Evolutionary conservation across 768 basidiomycete species (phyloP).

Genomic region (Pisolithus orientalis): DNA sequence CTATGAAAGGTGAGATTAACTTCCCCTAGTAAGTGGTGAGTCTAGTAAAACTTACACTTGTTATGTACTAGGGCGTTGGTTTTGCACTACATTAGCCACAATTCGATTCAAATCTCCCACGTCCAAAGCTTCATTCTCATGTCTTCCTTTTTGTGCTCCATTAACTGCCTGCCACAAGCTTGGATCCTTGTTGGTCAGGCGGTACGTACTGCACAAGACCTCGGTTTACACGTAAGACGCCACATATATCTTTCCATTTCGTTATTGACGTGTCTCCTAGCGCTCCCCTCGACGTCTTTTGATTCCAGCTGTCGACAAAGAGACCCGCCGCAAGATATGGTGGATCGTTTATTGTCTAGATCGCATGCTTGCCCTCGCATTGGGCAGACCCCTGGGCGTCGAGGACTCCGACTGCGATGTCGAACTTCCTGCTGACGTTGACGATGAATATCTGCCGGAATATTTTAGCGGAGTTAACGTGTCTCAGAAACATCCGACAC

Average conservation of each 20-base stretch:
- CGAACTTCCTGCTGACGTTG: conserved; percentile 75
- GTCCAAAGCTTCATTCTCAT: conserved; percentile 88
- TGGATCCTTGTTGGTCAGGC: conserved; percentile 92
- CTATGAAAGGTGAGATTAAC: conserved; percentile 66
- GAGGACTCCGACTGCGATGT: conserved; percentile 91
- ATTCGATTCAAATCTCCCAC: conserved; percentile 77
- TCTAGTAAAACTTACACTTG: not conserved
- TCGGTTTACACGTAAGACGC: conserved; percentile 79
- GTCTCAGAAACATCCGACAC: conserved; percentile 48
- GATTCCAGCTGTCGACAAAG: conserved; percentile 73
- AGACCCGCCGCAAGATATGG: conserved; percentile 88
- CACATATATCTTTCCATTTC: conserved; percentile 1
- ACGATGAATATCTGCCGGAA: conserved; percentile 70
- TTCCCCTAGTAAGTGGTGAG: not conserved
- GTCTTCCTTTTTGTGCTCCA: conserved; percentile 86
- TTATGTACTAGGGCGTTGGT: conserved; percentile 62
- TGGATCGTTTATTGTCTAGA: conserved; percentile 90
- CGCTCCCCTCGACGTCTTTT: conserved; percentile 74
- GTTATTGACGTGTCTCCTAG: conserved; percentile 33
- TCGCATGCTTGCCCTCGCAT: conserved; percentile 85
- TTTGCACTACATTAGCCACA: conserved; percentile 87
- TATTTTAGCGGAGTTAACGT: conserved; percentile 63
- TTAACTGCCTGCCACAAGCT: conserved; percentile 91
- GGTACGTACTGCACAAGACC: conserved; percentile 82
- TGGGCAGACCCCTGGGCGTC: conserved; percentile 83